Evolutionary conservation across 371 early-diverging fungal genomes (phyloP), one percentile per base, ranked within the genome.

Genomic region (Saksenaea vasiformis): DNA sequence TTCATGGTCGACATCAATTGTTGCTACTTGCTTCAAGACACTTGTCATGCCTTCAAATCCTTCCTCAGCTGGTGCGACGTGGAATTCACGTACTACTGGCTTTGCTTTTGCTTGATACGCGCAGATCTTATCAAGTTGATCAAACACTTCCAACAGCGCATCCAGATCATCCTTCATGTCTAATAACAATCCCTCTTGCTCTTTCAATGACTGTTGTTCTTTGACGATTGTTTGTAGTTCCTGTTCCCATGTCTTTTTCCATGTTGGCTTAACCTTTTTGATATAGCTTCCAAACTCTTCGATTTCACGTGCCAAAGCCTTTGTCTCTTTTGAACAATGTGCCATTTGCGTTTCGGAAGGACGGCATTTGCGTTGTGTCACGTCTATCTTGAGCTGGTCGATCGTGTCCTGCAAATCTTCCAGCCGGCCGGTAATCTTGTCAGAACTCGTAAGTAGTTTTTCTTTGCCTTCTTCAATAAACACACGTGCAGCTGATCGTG

Each of bases 161-260:
- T 78, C 71, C 17, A 83, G 65, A 64, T 93, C 94, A 65, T 91
- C 91, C 17, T 81, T 77, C 66, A 93, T 78, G 64, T 90, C 92
- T 26, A 86, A 80, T 43, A 93, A 60, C 61, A 90, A 63, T 11
- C 85, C 85, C 62, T 91, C 90, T 37, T 91, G 90, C 47, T 93
- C 91, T 71, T 91, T 93, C 60, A 91, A 77, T 55, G 89, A 85
- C 65, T 89, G 82, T 68, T 93, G 93, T 59, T 93, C 93, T 63
- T 88, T 87, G 35, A 93, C 83, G 67, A 93, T 91, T 26, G 84
- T 87, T 61, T 93, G 90, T 36, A 93, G 72, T 68, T 93, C 93
- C 13, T 84, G 84, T 62, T 92, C 92, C 93, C 93, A 93, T 0
- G 89, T 89, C 76, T 86, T 89, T 65, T 93, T 93, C 94, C 94